Evolutionary conservation across 306 rosid species (phyloP), one percentile per base, ranked within the genome.

Genomic region (Gillenia trifoliata): DNA sequence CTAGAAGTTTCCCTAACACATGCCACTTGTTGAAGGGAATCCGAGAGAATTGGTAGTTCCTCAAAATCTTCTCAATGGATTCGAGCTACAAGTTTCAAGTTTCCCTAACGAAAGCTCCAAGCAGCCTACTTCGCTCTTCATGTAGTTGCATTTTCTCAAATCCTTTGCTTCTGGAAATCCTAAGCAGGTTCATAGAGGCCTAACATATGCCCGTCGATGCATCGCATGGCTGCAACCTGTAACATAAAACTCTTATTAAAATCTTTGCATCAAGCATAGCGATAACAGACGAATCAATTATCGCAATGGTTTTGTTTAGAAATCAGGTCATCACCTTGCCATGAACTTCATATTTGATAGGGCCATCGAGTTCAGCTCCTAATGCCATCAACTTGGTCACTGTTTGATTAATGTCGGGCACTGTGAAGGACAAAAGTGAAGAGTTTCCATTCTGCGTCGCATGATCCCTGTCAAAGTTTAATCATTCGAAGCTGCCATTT

Each of bases 281-380:
- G 31, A 30, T 4, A 2, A 4, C 19, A 28, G 15, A 64, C 3
- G 22, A 16, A 31, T 49, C 70, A 57, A 36, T 26, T 12, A 59
- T 30, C 16, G 2, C 61, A 55, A 8, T 22, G 61, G 50, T 45
- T 45, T 45, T 16, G 50, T 3, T 22, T 47, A 5, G 36, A 59
- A 67, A 55, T 67, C 22, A 19, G 11, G 68, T 57, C 50, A 11
- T 76, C 69, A 85, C 98, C 93, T 87, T 91, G 72, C 92, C 96
- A 40, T 91, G 94, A 74, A 88, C 79, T 80, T 87, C 95, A 72
- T 88, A 71, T 66, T 94, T 91, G 52, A 94, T 91, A 49, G 96
- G 86, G 43, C 95, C 96, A 65, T 94, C 92, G 19, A 91, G 90
- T 85, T 91, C 91, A 79, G 98, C 96, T 78, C 97, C 96, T 72